A percentile compares a stretch with the other conserved stretches of the same genome.
These are phyloP conservation scores for Thraustochytrium sp. DNA, from an alignment of 352 stramenopile genomes.

Conservation along the genomic window DNA sequence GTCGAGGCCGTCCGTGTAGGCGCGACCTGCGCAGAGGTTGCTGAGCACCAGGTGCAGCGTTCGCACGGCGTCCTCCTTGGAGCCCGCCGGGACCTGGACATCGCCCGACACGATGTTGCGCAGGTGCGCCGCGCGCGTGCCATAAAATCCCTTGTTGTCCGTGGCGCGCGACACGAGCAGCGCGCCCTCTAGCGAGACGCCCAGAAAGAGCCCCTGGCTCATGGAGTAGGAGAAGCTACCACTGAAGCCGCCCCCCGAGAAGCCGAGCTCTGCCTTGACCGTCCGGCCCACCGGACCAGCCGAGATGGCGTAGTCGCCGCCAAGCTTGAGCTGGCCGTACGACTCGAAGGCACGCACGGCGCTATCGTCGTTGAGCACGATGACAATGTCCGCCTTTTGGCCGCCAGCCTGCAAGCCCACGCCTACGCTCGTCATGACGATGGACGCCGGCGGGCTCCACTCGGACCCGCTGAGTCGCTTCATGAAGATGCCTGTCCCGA, in stretches of 20 bases:
- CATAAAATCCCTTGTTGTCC: conserved; percentile 17
- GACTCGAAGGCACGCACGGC: conserved; percentile 12
- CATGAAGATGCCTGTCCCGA: conserved; percentile 35
- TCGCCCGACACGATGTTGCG: not conserved
- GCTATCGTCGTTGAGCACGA: conserved; percentile 22
- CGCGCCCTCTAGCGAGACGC: conserved; percentile 4
- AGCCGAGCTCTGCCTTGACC: conserved; percentile 12
- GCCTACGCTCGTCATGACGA: conserved; percentile 27
- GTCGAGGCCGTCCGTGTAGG: conserved; percentile 13
- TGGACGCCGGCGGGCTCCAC: conserved; percentile 36
- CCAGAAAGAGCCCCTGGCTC: conserved; percentile 31
- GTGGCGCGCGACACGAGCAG: not conserved
- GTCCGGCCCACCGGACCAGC: conserved; percentile 13
- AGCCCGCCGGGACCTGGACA: not conserved
- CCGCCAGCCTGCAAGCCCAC: not conserved
- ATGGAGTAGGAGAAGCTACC: conserved; percentile 33
- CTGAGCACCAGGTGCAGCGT: conserved; percentile 9
- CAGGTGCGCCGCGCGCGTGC: not conserved
- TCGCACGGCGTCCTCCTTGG: not conserved
- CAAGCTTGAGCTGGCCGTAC: conserved; percentile 29
- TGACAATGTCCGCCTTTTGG: conserved; percentile 37
- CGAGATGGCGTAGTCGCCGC: conserved; percentile 29
- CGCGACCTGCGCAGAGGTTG: not conserved
- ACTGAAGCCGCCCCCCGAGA: not conserved
- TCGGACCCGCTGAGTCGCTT: not conserved